Conservation (phyloP, 129 eudicot genomes). For the Scalesia atractyloides region DNA sequence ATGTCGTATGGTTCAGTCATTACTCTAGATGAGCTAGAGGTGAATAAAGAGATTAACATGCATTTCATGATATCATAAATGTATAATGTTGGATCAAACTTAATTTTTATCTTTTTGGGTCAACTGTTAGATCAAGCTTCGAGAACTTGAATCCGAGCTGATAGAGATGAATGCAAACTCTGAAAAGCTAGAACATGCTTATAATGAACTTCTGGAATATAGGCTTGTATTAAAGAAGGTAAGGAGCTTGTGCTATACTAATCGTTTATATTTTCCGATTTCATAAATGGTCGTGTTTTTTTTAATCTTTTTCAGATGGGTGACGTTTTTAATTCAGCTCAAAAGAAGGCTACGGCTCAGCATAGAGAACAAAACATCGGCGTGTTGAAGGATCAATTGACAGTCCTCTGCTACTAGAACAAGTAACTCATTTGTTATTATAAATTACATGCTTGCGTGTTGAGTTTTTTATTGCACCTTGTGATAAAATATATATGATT, state of each 20-base stretch:
- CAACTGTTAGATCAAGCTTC: conserved; percentile 58
- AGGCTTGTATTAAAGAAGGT: conserved; percentile 81
- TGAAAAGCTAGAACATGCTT: conserved; percentile 68
- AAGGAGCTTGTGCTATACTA: conserved; percentile 18
- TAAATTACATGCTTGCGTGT: conserved; percentile 4
- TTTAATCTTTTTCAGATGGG: conserved; percentile 50
- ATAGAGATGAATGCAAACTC: conserved; percentile 76
- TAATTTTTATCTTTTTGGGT: conserved; percentile 14
- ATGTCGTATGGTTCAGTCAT: conserved; percentile 28
- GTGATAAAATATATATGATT: neutral
- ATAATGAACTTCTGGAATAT: conserved; percentile 79
- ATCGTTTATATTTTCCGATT: neutral
- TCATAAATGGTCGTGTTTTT: neutral
- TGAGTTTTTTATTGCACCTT: neutral
- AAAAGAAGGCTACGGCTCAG: conserved; percentile 56
- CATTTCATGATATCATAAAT: neutral
- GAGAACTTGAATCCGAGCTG: conserved; percentile 73
- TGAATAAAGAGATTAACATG: conserved; percentile 17
- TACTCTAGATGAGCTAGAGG: conserved; percentile 73
- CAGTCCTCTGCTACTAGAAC: conserved; percentile 77
- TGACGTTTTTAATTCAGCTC: conserved; percentile 63
- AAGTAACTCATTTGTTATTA: conserved; percentile 46
- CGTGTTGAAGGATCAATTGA: conserved; percentile 69
- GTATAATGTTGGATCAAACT: neutral
- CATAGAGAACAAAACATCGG: conserved; percentile 48